A percentile compares a stretch with the other conserved stretches of the same genome.
Evolutionary conservation across 2,329 filamentous ascomycete genomes (phyloP).

Genomic region (Arthroderma sp.): DNA sequence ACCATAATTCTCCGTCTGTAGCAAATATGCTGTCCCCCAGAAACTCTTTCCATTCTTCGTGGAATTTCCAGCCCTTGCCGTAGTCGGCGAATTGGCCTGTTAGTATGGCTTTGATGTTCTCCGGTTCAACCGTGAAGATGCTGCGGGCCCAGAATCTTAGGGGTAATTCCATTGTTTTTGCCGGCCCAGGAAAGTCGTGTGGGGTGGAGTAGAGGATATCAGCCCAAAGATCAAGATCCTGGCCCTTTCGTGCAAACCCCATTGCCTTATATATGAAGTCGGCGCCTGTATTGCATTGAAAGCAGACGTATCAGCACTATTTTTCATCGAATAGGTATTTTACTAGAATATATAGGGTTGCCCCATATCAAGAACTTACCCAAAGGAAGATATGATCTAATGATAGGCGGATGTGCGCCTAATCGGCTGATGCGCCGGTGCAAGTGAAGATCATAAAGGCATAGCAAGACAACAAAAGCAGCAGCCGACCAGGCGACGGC

Average conservation of each 20-base stretch:
- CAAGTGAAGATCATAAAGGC: slow-evolving; percentile 1
- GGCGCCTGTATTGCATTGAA: slow-evolving; percentile 37
- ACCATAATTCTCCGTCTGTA: slow-evolving; percentile 70
- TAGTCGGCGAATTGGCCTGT: slow-evolving; percentile 76
- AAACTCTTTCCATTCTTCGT: slow-evolving; percentile 62
- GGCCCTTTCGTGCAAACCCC: slow-evolving; percentile 38
- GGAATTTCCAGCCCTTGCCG: slow-evolving; percentile 64
- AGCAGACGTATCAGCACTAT: slow-evolving; percentile 5
- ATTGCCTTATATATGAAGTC: slow-evolving; percentile 52
- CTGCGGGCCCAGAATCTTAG: slow-evolving; percentile 34
- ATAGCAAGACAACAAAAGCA: neutral
- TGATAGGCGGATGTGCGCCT: slow-evolving; percentile 23
- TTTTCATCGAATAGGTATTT: neutral
- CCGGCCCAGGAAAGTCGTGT: slow-evolving; percentile 33
- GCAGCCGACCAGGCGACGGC: slow-evolving; percentile 1
- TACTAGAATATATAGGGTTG: neutral
- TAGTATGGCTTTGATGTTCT: slow-evolving; percentile 86
- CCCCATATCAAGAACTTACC: slow-evolving; percentile 14
- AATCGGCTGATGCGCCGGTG: slow-evolving; percentile 18
- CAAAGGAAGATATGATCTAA: slow-evolving; percentile 24
- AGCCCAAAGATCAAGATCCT: slow-evolving; percentile 51
- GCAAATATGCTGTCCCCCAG: slow-evolving; percentile 75
- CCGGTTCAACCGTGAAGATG: slow-evolving; percentile 66
- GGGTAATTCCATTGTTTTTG: slow-evolving; percentile 51
- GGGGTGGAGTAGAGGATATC: slow-evolving; percentile 33